phyloP scores from a whole-genome alignment of 2,329 filamentous ascomycete species.

The Pseudophaeomoniella oleicola region DNA sequence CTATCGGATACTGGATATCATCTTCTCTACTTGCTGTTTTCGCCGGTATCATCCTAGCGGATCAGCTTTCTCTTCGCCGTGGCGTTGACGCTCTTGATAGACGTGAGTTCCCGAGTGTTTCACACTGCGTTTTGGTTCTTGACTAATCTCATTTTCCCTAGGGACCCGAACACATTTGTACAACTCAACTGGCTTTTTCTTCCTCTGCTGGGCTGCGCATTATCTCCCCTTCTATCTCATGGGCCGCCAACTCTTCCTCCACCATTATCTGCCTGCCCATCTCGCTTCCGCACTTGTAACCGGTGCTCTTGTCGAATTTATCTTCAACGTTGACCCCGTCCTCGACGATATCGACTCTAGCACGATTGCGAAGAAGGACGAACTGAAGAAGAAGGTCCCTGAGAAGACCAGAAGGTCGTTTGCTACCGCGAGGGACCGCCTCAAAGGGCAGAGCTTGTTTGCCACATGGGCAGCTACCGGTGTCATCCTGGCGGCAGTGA shows the following conservation, averaged over 20 bases:
- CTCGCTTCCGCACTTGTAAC: slow-evolving; percentile 81
- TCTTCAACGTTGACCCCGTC: slow-evolving; percentile 77
- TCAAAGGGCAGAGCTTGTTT: slow-evolving; percentile 62
- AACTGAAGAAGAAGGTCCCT: slow-evolving; percentile 23
- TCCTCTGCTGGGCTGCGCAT: slow-evolving; percentile 93
- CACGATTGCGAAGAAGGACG: slow-evolving; percentile 16
- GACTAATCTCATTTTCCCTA: slow-evolving; percentile 19
- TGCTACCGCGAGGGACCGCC: slow-evolving; percentile 66
- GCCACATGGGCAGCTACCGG: slow-evolving; percentile 64
- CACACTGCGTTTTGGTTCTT: slow-evolving; percentile 1
- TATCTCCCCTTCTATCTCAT: slow-evolving; percentile 97
- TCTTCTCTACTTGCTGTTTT: slow-evolving; percentile 88
- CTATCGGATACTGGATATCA: slow-evolving; percentile 91
- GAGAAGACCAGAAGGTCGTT: slow-evolving; percentile 39
- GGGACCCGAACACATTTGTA: slow-evolving; percentile 88
- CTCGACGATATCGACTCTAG: slow-evolving; percentile 28
- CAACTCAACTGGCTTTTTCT: slow-evolving; percentile 98
- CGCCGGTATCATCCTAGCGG: slow-evolving; percentile 77
- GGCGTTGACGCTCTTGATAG: slow-evolving; percentile 86
- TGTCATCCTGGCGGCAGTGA: slow-evolving; percentile 52
- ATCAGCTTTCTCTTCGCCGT: slow-evolving; percentile 84
- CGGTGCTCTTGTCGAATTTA: slow-evolving; percentile 82
- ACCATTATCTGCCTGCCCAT: slow-evolving; percentile 93
- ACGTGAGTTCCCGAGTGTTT: slow-evolving; percentile 48
- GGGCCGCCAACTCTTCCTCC: slow-evolving; percentile 93